Base-by-base conservation (phyloP, 1,284 basidiomycete genomes). In the Fomitopsis schrenkii region DNA sequence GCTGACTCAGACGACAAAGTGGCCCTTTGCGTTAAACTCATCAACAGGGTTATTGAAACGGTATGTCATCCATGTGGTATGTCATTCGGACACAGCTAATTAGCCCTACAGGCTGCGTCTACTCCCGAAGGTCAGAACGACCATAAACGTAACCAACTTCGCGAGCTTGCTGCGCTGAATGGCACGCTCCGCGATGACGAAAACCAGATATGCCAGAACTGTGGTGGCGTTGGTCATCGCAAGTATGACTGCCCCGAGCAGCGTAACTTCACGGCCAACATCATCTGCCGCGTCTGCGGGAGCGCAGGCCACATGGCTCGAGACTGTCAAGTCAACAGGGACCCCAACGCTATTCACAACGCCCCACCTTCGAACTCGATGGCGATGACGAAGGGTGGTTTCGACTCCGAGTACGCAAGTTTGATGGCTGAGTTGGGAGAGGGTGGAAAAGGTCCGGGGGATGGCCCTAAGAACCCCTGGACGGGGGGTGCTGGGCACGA, bases 81-180 rank as follows among this genome's bases (percentile, higher is more conserved):
- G 7, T 26, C 19, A 52, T n/a, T 55, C 26, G 22, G 10, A 46
- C 26, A 28, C 48, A 35, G 6, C 38, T 56, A 4, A 42, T 42
- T 26, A 35, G 74, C 48, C 3, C 7, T 65, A 5, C 58, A 97
- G 94, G 96, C 97, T 61, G 97, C 97, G 5, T 98, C 96, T 22
- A 98, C 96, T 3, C 97, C 97, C 1, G 97, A 99, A 80, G 96
- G 95, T 42, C 95, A 99, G 78, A 99, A 99, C 74, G 97, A 98
- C 73, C 97, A 99, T 81, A 99, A 99, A 77, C 91, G 97, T 58
- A 98, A 97, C 75, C 97, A 99, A 79, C 87, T 99, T 55, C 94
- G 97, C 68, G 97, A 99, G 75, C 85, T 99, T 36, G 97, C 97
- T 15, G 95, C 96, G 19, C 80, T 99, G 59, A 99, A 99, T 75